Evolutionary conservation across 345 rosid genomes (phyloP).

Genomic region (Acer negundo): DNA sequence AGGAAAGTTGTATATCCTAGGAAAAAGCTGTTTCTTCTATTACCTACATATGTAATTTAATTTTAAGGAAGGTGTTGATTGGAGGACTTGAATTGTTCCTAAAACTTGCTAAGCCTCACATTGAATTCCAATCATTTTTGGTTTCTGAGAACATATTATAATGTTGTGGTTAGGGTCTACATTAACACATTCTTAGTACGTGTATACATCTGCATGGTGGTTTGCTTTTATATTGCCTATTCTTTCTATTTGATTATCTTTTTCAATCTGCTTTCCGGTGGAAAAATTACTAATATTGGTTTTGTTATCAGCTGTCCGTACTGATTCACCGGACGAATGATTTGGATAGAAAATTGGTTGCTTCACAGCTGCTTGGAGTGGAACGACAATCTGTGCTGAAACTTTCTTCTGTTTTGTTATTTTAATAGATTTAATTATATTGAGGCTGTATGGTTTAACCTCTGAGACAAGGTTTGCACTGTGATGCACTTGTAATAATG

Average conservation of each 20-base stretch:
- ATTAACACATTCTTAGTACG: background rate
- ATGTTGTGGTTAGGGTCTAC: background rate
- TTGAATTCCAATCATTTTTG: background rate
- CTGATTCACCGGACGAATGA: slow-evolving; percentile 15
- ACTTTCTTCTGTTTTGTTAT: slow-evolving; percentile 1
- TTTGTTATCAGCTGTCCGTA: slow-evolving; percentile 18
- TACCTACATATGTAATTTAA: background rate
- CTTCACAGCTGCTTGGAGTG: slow-evolving; percentile 3
- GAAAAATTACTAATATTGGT: background rate
- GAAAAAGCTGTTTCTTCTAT: background rate
- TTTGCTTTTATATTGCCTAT: background rate
- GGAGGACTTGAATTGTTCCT: background rate
- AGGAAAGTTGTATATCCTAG: too few species aligned
- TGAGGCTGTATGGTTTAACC: background rate
- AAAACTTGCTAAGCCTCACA: background rate
- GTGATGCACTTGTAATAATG: slow-evolving; percentile 20
- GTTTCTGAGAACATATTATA: too few species aligned
- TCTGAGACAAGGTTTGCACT: slow-evolving; percentile 2
- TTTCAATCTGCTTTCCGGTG: background rate
- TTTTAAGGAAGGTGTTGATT: background rate
- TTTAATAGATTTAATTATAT: slow-evolving; percentile 10
- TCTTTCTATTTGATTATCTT: background rate
- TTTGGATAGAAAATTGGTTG: background rate
- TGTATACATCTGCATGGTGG: background rate
- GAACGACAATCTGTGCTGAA: background rate